Evolutionary conservation across 805 yeast genomes (phyloP), one percentile per base, ranked within the genome.

Genomic region (Candida oleophila): DNA sequence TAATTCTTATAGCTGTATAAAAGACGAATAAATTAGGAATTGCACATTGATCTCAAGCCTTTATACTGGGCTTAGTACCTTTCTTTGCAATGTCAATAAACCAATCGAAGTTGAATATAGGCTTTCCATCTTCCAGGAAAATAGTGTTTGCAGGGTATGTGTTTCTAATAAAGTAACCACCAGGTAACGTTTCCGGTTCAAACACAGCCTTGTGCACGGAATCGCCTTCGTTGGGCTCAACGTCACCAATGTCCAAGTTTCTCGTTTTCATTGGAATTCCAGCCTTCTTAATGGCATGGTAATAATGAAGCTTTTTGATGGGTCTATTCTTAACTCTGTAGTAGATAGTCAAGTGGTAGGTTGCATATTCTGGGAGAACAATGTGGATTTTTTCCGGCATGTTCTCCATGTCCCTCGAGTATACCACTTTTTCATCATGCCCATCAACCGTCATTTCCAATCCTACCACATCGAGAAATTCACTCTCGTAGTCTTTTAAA

Each of bases 111-210:
- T 44, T 36, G 33, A 57, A 51, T 3, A 57, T 46, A 7, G 43
- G 44, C 16, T 54, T 41, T 4, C 57, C 61, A 16, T 35, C 35
- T 32, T 53, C 61, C 35, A 48, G 48, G 38, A 66, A 56, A 3
- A 54, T 50, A 5, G 64, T 53, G 4, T 41, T 41, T 4, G 67
- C 67, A 7, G 55, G 56, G 49, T 60, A 61, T 1, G 49, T 53
- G 1, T 68, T 69, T 48, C 71, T 55, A 15, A 61, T 43, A 15
- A 66, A 50, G 7, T 50, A 41, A 1, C 71, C 71, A 12, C 67
- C 65, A 1, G 71, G 69, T 11, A 66, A 38, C 5, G 54, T 49
- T n/a, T 63, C 69, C 1, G 61, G 59, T 2, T 58, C 59, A 37
- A 66, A 58, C 3, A 53, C 52, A 3, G 57, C 53, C 12, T 44